Evolutionary conservation across 306 rosid species (phyloP).

Genomic region (Prosopis cineraria): DNA sequence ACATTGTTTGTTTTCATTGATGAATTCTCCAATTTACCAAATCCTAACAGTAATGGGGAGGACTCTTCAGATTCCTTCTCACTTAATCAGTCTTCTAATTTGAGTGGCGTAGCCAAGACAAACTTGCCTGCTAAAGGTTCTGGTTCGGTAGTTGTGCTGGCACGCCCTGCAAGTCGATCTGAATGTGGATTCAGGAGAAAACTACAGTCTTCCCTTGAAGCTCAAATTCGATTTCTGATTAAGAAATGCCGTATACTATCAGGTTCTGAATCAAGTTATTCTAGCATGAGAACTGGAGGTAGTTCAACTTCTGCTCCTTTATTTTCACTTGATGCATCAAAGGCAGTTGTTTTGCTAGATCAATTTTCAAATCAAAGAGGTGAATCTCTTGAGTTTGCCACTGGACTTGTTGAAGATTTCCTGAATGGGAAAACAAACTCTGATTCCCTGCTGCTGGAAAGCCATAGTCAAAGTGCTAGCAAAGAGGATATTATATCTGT

Average conservation of each 20-base stretch:
- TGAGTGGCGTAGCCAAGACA: conserved; percentile 52
- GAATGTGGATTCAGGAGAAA: conserved; percentile 84
- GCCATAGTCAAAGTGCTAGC: conserved; percentile 64
- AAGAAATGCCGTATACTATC: conserved; percentile 76
- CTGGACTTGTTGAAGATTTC: conserved; percentile 77
- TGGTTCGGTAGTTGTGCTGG: conserved; percentile 83
- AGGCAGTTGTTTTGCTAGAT: conserved; percentile 80
- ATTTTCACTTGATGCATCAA: conserved; percentile 84
- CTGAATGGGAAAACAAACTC: conserved; percentile 75
- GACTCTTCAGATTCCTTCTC: conserved; percentile 59
- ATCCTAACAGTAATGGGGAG: conserved; percentile 56
- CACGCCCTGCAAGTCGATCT: conserved; percentile 74
- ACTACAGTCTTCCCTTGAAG: conserved; percentile 82
- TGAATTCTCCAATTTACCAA: conserved; percentile 64
- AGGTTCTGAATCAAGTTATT: conserved; percentile 67
- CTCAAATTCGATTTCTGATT: conserved; percentile 77
- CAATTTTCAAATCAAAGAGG: conserved; percentile 58
- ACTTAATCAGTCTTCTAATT: conserved; percentile 57
- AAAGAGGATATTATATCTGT: conserved; percentile 75
- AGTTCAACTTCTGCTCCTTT: conserved; percentile 60
- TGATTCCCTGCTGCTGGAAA: conserved; percentile 85
- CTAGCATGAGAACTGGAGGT: conserved; percentile 63
- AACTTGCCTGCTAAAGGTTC: conserved; percentile 70
- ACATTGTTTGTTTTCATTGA: conserved; percentile 74
- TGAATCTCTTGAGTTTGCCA: conserved; percentile 76